Evolutionary conservation across 2,329 filamentous ascomycete species (phyloP).

Genomic region (Endocalyx cinctus): DNA sequence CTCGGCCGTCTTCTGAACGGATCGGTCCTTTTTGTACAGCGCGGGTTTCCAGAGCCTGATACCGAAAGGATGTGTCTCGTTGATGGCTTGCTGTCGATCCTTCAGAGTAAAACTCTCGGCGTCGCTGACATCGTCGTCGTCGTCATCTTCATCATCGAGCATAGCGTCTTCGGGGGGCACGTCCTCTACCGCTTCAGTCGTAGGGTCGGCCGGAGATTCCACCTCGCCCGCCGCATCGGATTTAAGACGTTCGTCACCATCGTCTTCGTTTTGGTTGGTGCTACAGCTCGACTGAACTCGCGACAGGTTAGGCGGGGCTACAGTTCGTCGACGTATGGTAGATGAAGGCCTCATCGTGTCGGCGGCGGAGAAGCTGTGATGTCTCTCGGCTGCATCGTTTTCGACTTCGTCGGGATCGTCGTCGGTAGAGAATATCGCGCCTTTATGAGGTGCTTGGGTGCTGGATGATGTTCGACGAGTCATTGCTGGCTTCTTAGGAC

Average conservation of each 20-base stretch:
- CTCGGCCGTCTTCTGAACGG: conserved; percentile 92
- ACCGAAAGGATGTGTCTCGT: conserved; percentile 97
- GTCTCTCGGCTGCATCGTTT: conserved; percentile 53
- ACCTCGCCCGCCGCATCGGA: conserved; percentile 24
- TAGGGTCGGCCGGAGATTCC: conserved; percentile 35
- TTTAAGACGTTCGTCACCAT: conserved; percentile 24
- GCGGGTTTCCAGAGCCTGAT: conserved; percentile 99
- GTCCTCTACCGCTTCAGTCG: conserved; percentile 19
- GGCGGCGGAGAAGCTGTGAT: conserved; percentile 32
- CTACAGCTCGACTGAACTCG: conserved; percentile 38
- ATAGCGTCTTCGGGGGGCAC: conserved; percentile 16
- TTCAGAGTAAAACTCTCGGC: conserved; percentile 97
- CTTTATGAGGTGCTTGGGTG: conserved; percentile 66
- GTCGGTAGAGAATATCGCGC: conserved; percentile 85
- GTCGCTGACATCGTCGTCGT: conserved; percentile 74
- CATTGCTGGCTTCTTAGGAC: conserved; percentile 68
- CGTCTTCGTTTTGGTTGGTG: conserved; percentile 24
- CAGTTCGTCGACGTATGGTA: conserved; percentile 34
- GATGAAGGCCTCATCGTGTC: conserved; percentile 25
- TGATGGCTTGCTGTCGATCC: conserved; percentile 95
- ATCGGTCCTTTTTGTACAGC: conserved; percentile 94
- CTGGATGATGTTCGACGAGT: conserved; percentile 71
- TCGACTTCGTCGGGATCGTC: conserved; percentile 80
- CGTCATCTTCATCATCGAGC: conserved; percentile 53
- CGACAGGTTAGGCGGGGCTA: conserved; percentile 31